Conservation (phyloP, 2,329 filamentous ascomycete species). For the Ramularia collo-cygni region DNA sequence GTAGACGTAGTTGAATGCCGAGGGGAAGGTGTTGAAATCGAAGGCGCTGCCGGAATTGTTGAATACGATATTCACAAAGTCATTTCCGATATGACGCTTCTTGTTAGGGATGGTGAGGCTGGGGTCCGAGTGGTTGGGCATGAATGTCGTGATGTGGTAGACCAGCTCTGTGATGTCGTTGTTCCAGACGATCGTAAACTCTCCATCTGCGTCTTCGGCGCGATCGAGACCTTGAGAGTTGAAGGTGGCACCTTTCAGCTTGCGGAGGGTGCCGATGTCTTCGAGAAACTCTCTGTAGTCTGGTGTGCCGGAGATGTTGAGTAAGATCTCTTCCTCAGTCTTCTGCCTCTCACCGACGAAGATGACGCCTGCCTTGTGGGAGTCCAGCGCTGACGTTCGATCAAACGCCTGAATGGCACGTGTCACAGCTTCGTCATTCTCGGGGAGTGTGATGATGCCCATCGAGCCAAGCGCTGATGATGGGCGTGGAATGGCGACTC, state of each 20-base stretch:
- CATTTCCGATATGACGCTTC: conserved; percentile 93
- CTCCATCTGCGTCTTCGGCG: conserved; percentile 69
- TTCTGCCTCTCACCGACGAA: conserved; percentile 87
- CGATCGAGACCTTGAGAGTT: conserved; percentile 90
- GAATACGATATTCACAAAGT: conserved; percentile 97
- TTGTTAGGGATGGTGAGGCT: conserved; percentile 62
- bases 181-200: conserved; percentile 88
- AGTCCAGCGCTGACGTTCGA: conserved; percentile 80
- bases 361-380: conserved; percentile 90
- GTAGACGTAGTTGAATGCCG: conserved; percentile 93
- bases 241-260: conserved; percentile 73
- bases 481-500: conserved; percentile 46
- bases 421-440: conserved; percentile 51
- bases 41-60: conserved; percentile 89
- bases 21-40: conserved; percentile 84
- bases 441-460: conserved; percentile 59
- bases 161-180: conserved; percentile 92
- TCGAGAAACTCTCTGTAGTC: conserved; percentile 84
- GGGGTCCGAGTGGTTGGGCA: conserved; percentile 77
- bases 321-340: conserved; percentile 73
- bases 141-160: conserved; percentile 93
- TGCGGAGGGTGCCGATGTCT: conserved; percentile 73
- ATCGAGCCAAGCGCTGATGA: conserved; percentile 24
- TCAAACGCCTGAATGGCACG: conserved; percentile 79
- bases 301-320: conserved; percentile 76